phyloP scores from a whole-genome alignment of 768 basidiomycete genomes.

The Boletus pseudo-olivaceus region DNA sequence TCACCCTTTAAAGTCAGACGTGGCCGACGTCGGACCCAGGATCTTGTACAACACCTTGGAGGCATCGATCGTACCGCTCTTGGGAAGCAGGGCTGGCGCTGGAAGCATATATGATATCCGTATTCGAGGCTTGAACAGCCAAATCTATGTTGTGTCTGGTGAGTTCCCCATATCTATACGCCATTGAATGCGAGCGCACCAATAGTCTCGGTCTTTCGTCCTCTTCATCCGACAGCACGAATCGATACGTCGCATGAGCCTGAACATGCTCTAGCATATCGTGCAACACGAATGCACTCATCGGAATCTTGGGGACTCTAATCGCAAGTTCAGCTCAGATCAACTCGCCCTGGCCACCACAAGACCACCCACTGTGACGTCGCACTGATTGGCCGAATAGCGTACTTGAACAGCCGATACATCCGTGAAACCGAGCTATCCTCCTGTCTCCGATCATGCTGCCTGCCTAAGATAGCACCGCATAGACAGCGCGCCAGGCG shows the following conservation, averaged over 20 bases:
- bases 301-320: conserved; percentile 46
- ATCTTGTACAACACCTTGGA: conserved; percentile 88
- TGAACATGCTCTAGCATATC: conserved; percentile 90
- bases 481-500: conserved; percentile 70
- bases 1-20: conserved; percentile 29
- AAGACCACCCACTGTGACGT: conserved; percentile 53
- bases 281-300: conserved; percentile 86
- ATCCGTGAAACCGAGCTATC: conserved; percentile 36
- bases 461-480: conserved; percentile 77
- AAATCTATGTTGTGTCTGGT: conserved; percentile 51
- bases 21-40: conserved; percentile 54
- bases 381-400: conserved; percentile 67
- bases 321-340: not conserved
- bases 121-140: conserved; percentile 92
- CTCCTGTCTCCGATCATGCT: conserved; percentile 45
- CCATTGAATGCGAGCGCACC: conserved; percentile 40
- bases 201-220: conserved; percentile 74
- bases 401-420: conserved; percentile 80
- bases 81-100: conserved; percentile 53
- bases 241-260: conserved; percentile 92
- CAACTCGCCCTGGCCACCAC: not conserved
- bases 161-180: not conserved
- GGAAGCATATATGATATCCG: conserved; percentile 68
- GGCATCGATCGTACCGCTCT: conserved; percentile 57
- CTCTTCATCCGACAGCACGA: conserved; percentile 85